Percentiles rank a stretch among this genome's conserved stretches.
Conservation (phyloP, 176 grass and related monocot species). For the Zoysia japonica region DNA sequence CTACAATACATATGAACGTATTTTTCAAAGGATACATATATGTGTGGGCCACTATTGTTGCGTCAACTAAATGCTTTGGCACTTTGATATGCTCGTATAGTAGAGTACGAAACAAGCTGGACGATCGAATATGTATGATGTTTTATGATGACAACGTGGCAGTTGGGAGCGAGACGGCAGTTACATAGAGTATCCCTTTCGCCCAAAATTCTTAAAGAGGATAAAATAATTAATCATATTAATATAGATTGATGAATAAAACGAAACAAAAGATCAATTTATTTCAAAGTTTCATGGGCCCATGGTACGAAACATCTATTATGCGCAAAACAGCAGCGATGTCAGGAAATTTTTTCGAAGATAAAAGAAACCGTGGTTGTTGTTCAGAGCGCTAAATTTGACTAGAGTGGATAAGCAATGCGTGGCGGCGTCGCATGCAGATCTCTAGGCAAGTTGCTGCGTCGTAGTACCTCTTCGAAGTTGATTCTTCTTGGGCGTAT, state of each 20-base stretch:
- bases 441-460: constrained; percentile 40
- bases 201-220: not conserved
- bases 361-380: not conserved
- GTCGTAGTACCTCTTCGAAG: not conserved
- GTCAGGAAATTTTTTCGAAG: no score
- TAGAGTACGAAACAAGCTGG: not conserved
- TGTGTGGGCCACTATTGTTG: not conserved
- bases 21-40: no score
- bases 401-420: constrained; percentile 25
- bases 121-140: not conserved
- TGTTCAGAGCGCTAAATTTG: constrained; percentile 38
- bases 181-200: not conserved
- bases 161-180: constrained; percentile 22
- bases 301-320: no score
- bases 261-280: no score
- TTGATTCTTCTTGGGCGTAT: not conserved
- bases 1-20: no score
- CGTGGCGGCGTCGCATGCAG: constrained; percentile 36
- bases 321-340: no score
- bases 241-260: not conserved
- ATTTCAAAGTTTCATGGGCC: no score
- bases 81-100: not conserved
- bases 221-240: not conserved
- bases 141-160: constrained; percentile 1
- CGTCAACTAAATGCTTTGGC: constrained; percentile 1